Conservation (phyloP, 2,329 filamentous ascomycete species). For the Bisporella sp. region DNA sequence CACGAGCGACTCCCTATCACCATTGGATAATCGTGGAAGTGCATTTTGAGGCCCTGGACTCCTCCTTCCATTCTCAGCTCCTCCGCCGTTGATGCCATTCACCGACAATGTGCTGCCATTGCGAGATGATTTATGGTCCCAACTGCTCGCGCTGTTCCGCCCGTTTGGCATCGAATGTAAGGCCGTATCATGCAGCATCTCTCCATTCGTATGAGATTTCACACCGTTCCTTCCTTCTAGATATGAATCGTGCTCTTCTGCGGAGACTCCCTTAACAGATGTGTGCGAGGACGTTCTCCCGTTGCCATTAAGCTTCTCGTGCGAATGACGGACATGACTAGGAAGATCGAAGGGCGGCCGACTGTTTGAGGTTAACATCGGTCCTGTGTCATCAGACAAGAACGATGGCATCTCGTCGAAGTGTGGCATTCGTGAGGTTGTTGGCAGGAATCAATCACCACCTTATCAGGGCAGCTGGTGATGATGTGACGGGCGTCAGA, state of each 20-base stretch:
- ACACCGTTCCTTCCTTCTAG: slow-evolving; percentile 18
- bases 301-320: slow-evolving; percentile 29
- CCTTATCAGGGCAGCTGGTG: slow-evolving; percentile 16
- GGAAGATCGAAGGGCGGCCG: slow-evolving; percentile 27
- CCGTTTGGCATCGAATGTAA: slow-evolving; percentile 55
- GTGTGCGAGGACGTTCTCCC: slow-evolving; percentile 19
- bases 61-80: slow-evolving; percentile 23
- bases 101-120: slow-evolving; percentile 25
- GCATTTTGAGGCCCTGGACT: slow-evolving; percentile 22
- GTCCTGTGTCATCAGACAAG: slow-evolving; percentile 35
- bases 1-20: slow-evolving; percentile 21
- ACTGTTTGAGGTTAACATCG: slow-evolving; percentile 19
- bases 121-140: slow-evolving; percentile 23
- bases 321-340: slow-evolving; percentile 28
- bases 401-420: slow-evolving; percentile 44
- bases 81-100: slow-evolving; percentile 21
- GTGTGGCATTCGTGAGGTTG: slow-evolving; percentile 32
- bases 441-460: slow-evolving; percentile 15
- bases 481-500: slow-evolving; percentile 12
- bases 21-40: slow-evolving; percentile 15
- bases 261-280: slow-evolving; percentile 27
- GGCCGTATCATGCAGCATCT: slow-evolving; percentile 36
- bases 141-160: slow-evolving; percentile 37
- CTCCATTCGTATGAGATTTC: slow-evolving; percentile 21
- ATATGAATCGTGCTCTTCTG: slow-evolving; percentile 26